Conservation (phyloP, 352 stramenopile species). For the Phytophthora pseudosyringae region DNA sequence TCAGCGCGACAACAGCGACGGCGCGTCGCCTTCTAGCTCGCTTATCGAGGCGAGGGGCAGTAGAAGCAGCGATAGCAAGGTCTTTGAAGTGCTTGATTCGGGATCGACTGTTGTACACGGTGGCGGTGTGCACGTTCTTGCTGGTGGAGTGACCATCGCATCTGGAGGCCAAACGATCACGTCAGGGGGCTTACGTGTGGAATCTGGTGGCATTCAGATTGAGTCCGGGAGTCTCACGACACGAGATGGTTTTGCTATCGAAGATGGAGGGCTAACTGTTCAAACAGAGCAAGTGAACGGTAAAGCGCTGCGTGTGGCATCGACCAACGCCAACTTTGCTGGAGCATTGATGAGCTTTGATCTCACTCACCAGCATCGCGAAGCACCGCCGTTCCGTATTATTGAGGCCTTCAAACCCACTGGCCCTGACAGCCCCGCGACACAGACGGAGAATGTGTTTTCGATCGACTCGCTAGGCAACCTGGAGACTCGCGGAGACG, state of each 20-base stretch:
- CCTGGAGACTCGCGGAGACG: slow-evolving; percentile 55
- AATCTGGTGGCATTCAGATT: slow-evolving; percentile 63
- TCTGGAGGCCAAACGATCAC: slow-evolving; percentile 68
- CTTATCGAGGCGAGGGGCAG: slow-evolving; percentile 41
- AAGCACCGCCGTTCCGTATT: slow-evolving; percentile 49
- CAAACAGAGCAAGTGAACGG: slow-evolving; percentile 54
- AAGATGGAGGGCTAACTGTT: slow-evolving; percentile 66
- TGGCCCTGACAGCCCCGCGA: not conserved
- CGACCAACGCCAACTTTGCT: slow-evolving; percentile 57
- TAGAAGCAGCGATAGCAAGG: slow-evolving; percentile 29
- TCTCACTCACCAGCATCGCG: slow-evolving; percentile 34
- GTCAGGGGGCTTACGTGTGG: slow-evolving; percentile 61
- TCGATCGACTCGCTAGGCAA: slow-evolving; percentile 56
- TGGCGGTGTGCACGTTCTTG: slow-evolving; percentile 56
- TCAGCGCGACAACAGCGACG: slow-evolving; percentile 25
- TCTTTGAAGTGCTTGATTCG: slow-evolving; percentile 66
- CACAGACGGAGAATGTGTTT: slow-evolving; percentile 33
- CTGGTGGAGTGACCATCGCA: slow-evolving; percentile 58
- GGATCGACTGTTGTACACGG: slow-evolving; percentile 60
- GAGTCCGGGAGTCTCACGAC: slow-evolving; percentile 59
- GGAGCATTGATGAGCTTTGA: slow-evolving; percentile 60
- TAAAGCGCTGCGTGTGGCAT: slow-evolving; percentile 48
- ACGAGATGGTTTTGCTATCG: slow-evolving; percentile 59
- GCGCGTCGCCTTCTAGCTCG: slow-evolving; percentile 23
- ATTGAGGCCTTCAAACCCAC: slow-evolving; percentile 44